These are phyloP conservation scores for Rhodamnia argentea DNA, from an alignment of 345 rosid species.

Conservation along the genomic window DNA sequence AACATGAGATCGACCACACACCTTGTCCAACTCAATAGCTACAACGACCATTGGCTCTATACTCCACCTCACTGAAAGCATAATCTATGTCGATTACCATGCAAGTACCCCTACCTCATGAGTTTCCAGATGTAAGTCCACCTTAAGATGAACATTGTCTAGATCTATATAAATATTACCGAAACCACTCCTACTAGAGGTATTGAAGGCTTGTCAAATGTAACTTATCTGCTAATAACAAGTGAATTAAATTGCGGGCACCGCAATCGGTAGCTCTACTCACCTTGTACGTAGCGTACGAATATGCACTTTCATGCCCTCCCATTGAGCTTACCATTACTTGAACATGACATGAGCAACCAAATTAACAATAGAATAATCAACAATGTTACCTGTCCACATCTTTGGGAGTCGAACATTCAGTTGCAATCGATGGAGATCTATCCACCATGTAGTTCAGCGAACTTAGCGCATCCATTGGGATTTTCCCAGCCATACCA, in stretches of 20 bases:
- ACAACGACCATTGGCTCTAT: neutral
- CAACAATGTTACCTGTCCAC: neutral
- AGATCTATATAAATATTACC: too few relatives aligned
- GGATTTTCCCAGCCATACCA: neutral
- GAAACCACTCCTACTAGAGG: neutral
- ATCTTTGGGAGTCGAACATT: neutral
- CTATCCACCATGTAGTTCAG: neutral
- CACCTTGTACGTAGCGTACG: too few relatives aligned
- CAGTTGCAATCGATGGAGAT: fast-evolving
- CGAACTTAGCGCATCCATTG: neutral
- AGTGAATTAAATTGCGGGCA: neutral
- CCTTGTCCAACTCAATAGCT: neutral
- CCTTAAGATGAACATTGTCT: too few relatives aligned
- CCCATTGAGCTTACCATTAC: too few relatives aligned
- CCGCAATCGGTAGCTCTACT: too few relatives aligned
- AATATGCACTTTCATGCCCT: too few relatives aligned
- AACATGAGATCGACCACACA: neutral
- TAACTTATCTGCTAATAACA: neutral
- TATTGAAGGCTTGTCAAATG: neutral
- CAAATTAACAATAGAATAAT: too few relatives aligned
- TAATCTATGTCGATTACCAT: neutral
- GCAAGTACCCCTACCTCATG: neutral
- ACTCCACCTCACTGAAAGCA: neutral
- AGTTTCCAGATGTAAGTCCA: neutral
- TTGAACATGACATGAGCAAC: neutral